Percentiles rank a stretch among this genome's conserved stretches.
Conservation (phyloP, 2,329 filamentous ascomycete species). For the Ophiosphaerella korrae region DNA sequence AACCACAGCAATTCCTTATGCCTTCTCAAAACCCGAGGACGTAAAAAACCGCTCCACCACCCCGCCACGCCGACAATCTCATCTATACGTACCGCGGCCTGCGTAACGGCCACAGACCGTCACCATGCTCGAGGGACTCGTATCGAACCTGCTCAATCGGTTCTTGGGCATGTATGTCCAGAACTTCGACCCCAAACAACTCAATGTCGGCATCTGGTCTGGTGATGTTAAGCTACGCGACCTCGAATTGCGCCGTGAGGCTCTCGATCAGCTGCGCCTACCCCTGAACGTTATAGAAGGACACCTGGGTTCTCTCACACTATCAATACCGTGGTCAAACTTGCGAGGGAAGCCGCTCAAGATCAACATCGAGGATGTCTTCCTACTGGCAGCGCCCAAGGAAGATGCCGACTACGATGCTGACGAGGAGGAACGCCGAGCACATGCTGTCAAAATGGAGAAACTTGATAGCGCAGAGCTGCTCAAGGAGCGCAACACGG, state of each 20-base stretch:
- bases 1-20: constrained; percentile 34
- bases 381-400: constrained; percentile 90
- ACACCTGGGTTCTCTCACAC: constrained; percentile 86
- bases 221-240: constrained; percentile 95
- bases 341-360: constrained; percentile 91
- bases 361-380: constrained; percentile 96
- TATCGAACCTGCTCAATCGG: constrained; percentile 95
- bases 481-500: constrained; percentile 87
- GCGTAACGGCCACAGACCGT: constrained; percentile 69
- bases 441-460: constrained; percentile 96
- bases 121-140: constrained; percentile 94
- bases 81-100: constrained; percentile 59
- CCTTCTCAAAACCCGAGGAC: constrained; percentile 37
- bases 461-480: constrained; percentile 96
- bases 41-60: constrained; percentile 31
- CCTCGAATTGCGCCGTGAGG: constrained; percentile 90
- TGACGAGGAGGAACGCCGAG: constrained; percentile 85
- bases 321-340: constrained; percentile 98
- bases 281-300: constrained; percentile 97
- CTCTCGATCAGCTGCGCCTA: constrained; percentile 93
- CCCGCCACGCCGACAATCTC: constrained; percentile 22
- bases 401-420: constrained; percentile 93
- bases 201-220: constrained; percentile 99
- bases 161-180: constrained; percentile 99
- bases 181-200: constrained; percentile 97